phyloP scores from a whole-genome alignment of 345 rosid species.

The Populus davidiana region DNA sequence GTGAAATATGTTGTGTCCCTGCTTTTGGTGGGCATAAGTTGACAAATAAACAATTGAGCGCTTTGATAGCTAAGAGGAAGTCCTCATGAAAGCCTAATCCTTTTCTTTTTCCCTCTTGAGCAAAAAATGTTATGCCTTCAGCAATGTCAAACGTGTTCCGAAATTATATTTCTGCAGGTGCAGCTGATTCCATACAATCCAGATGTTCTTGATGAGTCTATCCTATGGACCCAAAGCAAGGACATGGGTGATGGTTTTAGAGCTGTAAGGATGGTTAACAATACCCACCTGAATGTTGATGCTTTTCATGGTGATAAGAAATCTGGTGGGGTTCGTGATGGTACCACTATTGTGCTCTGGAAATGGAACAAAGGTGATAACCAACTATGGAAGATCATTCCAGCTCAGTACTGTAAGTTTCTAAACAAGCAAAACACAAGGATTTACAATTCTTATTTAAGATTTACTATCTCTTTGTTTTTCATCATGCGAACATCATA shows the following conservation, averaged over 20 bases:
- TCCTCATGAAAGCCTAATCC: not conserved
- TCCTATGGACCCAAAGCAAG: conserved; percentile 70
- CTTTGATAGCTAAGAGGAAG: not conserved
- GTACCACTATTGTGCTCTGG: conserved; percentile 71
- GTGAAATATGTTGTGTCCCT: not conserved
- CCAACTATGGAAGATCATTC: conserved; percentile 79
- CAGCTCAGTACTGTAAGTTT: conserved; percentile 56
- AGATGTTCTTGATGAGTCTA: conserved; percentile 56
- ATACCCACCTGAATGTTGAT: conserved; percentile 62
- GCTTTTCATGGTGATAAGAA: conserved; percentile 71
- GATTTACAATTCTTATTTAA: not conserved
- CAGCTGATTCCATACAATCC: conserved; percentile 54
- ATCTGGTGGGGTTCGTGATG: conserved; percentile 75
- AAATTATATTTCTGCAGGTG: conserved; percentile 44
- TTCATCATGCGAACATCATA: not conserved
- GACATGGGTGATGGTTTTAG: conserved; percentile 47
- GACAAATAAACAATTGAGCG: not conserved
- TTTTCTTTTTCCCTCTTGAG: not conserved
- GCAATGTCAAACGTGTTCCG: not conserved
- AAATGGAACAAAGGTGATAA: conserved; percentile 81
- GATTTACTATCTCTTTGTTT: not conserved
- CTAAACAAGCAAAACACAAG: conserved; percentile 1
- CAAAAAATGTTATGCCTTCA: not conserved
- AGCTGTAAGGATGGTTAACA: conserved; percentile 69
- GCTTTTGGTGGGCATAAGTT: not conserved